These are phyloP conservation scores for Aureobasidium sp. DNA, from an alignment of 2,329 filamentous ascomycete species.

Conservation along the genomic window DNA sequence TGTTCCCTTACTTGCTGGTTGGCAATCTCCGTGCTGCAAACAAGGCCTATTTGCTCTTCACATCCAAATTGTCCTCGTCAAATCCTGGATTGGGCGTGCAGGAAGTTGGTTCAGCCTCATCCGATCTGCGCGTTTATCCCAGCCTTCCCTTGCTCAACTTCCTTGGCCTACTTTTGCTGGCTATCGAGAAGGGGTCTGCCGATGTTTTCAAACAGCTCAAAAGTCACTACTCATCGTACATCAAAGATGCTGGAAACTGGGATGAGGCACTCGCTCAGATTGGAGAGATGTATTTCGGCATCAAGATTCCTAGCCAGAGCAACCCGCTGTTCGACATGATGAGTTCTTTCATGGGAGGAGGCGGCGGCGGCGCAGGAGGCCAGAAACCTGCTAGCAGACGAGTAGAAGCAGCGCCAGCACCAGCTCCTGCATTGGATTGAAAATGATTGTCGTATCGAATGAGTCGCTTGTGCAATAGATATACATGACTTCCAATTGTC, in stretches of 20 bases:
- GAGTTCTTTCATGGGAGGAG: conserved; percentile 85
- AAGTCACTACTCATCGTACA: conserved; percentile 69
- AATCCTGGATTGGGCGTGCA: conserved; percentile 64
- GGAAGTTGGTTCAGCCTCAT: conserved; percentile 66
- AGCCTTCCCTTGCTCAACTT: conserved; percentile 94
- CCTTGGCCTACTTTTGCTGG: conserved; percentile 73
- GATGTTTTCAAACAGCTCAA: conserved; percentile 77
- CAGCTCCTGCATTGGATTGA: conserved; percentile 28
- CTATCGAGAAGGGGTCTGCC: conserved; percentile 68
- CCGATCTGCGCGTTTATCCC: conserved; percentile 73
- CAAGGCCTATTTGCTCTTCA: conserved; percentile 71
- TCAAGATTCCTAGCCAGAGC: conserved; percentile 77
- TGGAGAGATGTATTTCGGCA: conserved; percentile 94
- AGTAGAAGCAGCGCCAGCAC: conserved; percentile 35
- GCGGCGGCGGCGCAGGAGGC: conserved; percentile 49
- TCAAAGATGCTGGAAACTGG: conserved; percentile 70
- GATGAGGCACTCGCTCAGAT: conserved; percentile 73
- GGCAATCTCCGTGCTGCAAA: conserved; percentile 89
- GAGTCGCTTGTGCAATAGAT: not conserved
- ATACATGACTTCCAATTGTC: not conserved
- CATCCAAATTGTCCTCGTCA: conserved; percentile 53
- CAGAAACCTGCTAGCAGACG: conserved; percentile 38
- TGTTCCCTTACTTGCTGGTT: conserved; percentile 83
- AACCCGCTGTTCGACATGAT: conserved; percentile 98
- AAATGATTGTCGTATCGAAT: not conserved